These are phyloP conservation scores for Rhizopogon roseolus DNA, from an alignment of 768 basidiomycete species.

Conservation along the genomic window DNA sequence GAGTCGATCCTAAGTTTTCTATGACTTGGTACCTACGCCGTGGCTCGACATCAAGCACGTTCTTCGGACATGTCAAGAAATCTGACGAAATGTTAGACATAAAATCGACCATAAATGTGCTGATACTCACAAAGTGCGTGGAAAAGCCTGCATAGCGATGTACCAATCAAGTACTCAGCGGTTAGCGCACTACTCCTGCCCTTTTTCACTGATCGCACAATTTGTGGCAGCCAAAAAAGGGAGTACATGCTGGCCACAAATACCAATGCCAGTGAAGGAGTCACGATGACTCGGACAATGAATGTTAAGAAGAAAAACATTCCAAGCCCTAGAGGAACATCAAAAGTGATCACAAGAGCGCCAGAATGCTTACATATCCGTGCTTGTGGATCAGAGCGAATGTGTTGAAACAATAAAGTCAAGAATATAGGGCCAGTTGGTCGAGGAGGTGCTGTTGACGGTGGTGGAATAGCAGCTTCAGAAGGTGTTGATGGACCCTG, in stretches of 20 bases:
- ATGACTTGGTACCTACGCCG: conserved; percentile 44
- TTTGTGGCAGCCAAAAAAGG: conserved; percentile 82
- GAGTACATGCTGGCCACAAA: conserved; percentile 70
- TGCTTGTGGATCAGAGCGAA: conserved; percentile 67
- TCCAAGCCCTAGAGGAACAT: conserved; percentile 47
- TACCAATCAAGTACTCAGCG: conserved; percentile 72
- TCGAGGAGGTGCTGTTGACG: conserved; percentile 12
- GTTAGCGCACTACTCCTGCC: conserved; percentile 67
- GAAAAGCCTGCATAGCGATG: conserved; percentile 64
- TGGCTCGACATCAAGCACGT: conserved; percentile 78
- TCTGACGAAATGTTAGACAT: conserved; percentile 42
- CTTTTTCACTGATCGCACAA: conserved; percentile 67
- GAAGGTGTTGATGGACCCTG: conserved; percentile 5
- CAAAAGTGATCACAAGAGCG: background rate
- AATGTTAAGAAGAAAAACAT: conserved; percentile 66
- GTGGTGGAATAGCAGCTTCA: conserved; percentile 16
- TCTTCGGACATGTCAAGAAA: conserved; percentile 77
- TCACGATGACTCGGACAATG: conserved; percentile 70
- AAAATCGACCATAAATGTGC: background rate
- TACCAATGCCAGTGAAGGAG: conserved; percentile 58
- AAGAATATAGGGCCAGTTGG: conserved; percentile 27
- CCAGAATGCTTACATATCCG: conserved; percentile 53
- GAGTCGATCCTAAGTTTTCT: background rate
- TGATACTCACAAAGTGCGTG: conserved; percentile 66
- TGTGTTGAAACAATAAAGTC: conserved; percentile 50